Percentiles rank a stretch among this genome's conserved stretches.
These are phyloP conservation scores for Cystofilobasidium ferigula DNA, from an alignment of 768 basidiomycete species.

Conservation along the genomic window DNA sequence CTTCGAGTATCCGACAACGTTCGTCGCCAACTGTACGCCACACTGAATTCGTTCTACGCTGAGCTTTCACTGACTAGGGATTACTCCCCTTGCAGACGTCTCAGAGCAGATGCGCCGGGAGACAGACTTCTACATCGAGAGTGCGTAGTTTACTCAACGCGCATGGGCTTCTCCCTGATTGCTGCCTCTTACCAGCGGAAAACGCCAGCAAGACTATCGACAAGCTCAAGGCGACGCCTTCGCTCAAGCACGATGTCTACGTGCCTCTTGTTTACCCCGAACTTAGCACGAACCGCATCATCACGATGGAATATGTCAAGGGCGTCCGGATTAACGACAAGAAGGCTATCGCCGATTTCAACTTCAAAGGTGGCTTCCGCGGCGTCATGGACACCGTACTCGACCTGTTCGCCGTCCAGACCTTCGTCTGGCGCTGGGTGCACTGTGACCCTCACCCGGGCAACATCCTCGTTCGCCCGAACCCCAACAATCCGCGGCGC, in stretches of 20 bases:
- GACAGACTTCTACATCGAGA: slow-evolving; percentile 68
- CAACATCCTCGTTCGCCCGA: slow-evolving; percentile 56
- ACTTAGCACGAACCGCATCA: slow-evolving; percentile 62
- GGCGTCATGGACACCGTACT: slow-evolving; percentile 74
- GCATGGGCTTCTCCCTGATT: background rate
- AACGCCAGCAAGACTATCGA: slow-evolving; percentile 62
- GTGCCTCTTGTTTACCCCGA: slow-evolving; percentile 58
- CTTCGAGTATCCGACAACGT: slow-evolving; percentile 62
- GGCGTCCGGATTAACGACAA: slow-evolving; percentile 40
- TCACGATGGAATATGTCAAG: slow-evolving; percentile 40
- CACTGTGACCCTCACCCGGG: slow-evolving; percentile 50
- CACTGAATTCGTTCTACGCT: background rate
- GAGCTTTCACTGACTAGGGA: background rate
- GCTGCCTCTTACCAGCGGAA: slow-evolving; percentile 41
- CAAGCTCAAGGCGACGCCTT: slow-evolving; percentile 59
- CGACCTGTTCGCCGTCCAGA: slow-evolving; percentile 74
- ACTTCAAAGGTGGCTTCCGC: background rate
- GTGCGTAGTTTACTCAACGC: background rate
- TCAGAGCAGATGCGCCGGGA: slow-evolving; percentile 71
- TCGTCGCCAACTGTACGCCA: background rate
- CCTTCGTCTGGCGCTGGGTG: slow-evolving; percentile 85
- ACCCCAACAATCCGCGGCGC: slow-evolving; percentile 47
- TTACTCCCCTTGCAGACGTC: slow-evolving; percentile 39
- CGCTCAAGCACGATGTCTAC: slow-evolving; percentile 57
- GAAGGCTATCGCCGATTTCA: background rate